Percentiles rank a stretch among this genome's conserved stretches.
Conservation (phyloP, 345 rosid genomes). For the Citrus hindsii region DNA sequence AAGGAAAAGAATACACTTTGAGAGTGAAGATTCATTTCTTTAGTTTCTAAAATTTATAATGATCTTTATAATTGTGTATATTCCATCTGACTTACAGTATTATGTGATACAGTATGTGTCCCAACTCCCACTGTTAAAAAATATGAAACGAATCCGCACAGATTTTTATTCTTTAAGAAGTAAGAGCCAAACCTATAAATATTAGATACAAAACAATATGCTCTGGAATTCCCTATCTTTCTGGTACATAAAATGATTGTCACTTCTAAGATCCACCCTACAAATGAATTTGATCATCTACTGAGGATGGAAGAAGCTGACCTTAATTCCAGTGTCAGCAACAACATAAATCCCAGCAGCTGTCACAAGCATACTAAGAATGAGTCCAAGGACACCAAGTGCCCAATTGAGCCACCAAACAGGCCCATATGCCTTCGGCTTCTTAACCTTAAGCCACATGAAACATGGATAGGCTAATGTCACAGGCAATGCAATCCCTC, state of each 20-base stretch:
- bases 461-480: conserved; percentile 66
- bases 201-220: background rate
- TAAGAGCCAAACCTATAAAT: background rate
- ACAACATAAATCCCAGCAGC: conserved; percentile 45
- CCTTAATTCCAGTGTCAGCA: conserved; percentile 41
- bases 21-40: too few species aligned
- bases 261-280: background rate
- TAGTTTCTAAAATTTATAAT: too few species aligned
- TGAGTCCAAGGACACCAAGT: conserved; percentile 49
- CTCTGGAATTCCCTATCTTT: background rate
- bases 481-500: conserved; percentile 57
- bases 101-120: too few species aligned
- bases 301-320: conserved; percentile 57
- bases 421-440: conserved; percentile 34
- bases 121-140: too few species aligned
- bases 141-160: too few species aligned
- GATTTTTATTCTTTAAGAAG: background rate
- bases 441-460: conserved; percentile 63
- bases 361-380: conserved; percentile 39
- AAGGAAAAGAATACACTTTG: too few species aligned
- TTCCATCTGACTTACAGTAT: too few species aligned
- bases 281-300: background rate
- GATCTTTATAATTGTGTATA: too few species aligned
- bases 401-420: conserved; percentile 57
- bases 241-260: background rate